Evolutionary conservation across 2,329 filamentous ascomycete genomes (phyloP).

Genomic region (Penicillium oxalicum): DNA sequence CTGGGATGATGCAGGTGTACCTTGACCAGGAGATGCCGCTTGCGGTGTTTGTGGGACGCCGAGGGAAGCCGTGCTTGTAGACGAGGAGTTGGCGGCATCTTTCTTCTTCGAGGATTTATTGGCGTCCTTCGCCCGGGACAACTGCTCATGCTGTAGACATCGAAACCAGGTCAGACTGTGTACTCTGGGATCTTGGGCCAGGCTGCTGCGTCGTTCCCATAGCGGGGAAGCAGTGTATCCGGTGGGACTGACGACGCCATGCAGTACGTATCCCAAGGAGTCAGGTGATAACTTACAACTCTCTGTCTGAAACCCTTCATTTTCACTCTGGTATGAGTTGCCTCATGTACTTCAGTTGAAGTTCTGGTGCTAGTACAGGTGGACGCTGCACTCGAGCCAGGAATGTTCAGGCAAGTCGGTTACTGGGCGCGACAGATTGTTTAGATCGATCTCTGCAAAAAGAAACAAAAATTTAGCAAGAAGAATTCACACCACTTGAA

Average conservation of each 20-base stretch:
- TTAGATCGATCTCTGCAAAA: slow-evolving; percentile 23
- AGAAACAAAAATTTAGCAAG: no score
- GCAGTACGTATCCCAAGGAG: slow-evolving; percentile 9
- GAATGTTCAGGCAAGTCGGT: slow-evolving; percentile 17
- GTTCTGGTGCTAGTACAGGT: slow-evolving; percentile 33
- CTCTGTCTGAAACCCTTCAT: slow-evolving; percentile 98
- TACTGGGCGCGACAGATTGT: slow-evolving; percentile 19
- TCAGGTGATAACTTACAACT: slow-evolving; percentile 64
- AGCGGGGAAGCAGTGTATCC: slow-evolving; percentile 22
- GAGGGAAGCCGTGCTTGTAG: slow-evolving; percentile 59
- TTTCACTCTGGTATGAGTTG: slow-evolving; percentile 43
- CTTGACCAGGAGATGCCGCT: slow-evolving; percentile 55
- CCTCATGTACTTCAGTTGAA: slow-evolving; percentile 32
- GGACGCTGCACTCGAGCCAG: slow-evolving; percentile 32
- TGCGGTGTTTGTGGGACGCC: slow-evolving; percentile 47
- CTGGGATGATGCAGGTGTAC: slow-evolving; percentile 81
- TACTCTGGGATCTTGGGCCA: slow-evolving; percentile 1
- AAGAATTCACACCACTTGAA: no score
- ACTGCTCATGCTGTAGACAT: slow-evolving; percentile 62
- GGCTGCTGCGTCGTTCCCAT: slow-evolving; percentile 1
- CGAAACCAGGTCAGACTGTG: slow-evolving; percentile 7
- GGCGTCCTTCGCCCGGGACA: slow-evolving; percentile 81
- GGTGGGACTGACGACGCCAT: slow-evolving; percentile 23
- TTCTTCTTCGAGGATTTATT: slow-evolving; percentile 73
- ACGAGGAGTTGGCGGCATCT: slow-evolving; percentile 61